Evolutionary conservation across 495 filamentous ascomycete genomes (phyloP).

Genomic region (Daldinia vernicosa): DNA sequence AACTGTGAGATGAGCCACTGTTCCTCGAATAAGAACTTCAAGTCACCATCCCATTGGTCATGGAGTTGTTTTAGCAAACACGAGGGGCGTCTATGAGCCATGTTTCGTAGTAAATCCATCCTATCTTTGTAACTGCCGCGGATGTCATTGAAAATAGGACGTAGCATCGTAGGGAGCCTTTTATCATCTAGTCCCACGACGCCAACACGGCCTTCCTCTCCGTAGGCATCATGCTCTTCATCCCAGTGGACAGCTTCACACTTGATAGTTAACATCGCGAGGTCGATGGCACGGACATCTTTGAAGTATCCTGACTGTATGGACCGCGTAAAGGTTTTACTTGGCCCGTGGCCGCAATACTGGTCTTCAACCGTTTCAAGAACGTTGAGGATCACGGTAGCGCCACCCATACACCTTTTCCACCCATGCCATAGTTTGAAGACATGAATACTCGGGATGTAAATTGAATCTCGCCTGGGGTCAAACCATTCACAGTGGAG

Average conservation of each 20-base stretch:
- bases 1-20: background rate
- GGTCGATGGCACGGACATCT: background rate
- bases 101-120: background rate
- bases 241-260: background rate
- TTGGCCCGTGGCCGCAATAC: background rate
- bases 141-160: background rate
- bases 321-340: background rate
- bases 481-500: background rate
- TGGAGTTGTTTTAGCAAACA: background rate
- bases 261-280: background rate
- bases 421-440: background rate
- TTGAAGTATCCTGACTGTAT: background rate
- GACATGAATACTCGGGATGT: background rate
- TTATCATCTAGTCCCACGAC: background rate
- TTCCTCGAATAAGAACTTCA: conserved; percentile 3
- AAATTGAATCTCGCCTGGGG: background rate
- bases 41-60: background rate
- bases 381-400: background rate
- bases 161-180: background rate
- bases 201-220: background rate
- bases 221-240: background rate
- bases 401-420: background rate
- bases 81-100: background rate
- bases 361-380: background rate
- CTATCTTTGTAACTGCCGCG: background rate